phyloP scores from a whole-genome alignment of 2,329 filamentous ascomycete genomes.

The Curvularia sp. region DNA sequence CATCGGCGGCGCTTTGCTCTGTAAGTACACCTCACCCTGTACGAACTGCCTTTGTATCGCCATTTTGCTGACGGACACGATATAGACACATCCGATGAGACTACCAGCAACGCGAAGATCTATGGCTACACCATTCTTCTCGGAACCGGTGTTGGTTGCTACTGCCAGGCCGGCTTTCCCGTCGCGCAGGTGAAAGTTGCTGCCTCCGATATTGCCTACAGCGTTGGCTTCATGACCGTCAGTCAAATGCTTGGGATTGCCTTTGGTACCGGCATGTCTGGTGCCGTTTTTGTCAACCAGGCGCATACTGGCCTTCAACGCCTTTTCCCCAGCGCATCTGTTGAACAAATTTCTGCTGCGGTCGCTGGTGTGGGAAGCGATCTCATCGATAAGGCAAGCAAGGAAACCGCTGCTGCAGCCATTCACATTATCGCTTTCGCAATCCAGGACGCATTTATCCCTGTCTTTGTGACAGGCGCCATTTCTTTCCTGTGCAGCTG shows the following conservation, averaged over 20 bases:
- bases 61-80: constrained; percentile 14
- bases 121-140: constrained; percentile 32
- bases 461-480: neutral
- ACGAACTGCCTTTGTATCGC: neutral
- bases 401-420: neutral
- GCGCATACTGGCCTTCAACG: neutral
- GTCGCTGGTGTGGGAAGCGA: neutral
- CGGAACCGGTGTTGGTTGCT: constrained; percentile 24
- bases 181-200: constrained; percentile 6
- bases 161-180: constrained; percentile 20
- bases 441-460: neutral
- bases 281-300: neutral
- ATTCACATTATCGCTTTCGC: neutral
- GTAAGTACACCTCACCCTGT: constrained; percentile 3
- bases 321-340: neutral
- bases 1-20: constrained; percentile 21
- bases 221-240: neutral
- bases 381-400: neutral
- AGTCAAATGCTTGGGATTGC: neutral
- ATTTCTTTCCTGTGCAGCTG: neutral
- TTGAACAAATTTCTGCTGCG: neutral
- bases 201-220: neutral
- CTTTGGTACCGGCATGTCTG: neutral
- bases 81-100: neutral
- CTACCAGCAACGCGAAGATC: constrained; percentile 8